phyloP scores from a whole-genome alignment of 371 early-diverging fungal species.

The Mortierella sp. region DNA sequence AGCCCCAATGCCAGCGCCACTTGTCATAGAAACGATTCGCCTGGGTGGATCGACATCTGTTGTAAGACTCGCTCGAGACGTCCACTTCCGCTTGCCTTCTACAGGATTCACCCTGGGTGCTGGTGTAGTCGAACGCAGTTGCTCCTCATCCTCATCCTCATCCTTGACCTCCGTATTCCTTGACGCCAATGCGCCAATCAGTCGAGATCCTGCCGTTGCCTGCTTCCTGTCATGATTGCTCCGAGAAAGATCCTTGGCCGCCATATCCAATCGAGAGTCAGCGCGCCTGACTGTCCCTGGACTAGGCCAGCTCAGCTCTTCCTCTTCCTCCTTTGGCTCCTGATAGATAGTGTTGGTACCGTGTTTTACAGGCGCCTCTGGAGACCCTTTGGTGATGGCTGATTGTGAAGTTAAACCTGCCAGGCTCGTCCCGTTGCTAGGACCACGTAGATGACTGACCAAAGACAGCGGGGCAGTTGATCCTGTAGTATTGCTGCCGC shows the following conservation, averaged over 20 bases:
- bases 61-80: background rate
- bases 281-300: slow-evolving; percentile 14
- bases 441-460: background rate
- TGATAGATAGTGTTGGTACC: background rate
- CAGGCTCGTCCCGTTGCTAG: background rate
- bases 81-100: background rate
- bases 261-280: slow-evolving; percentile 22
- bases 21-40: background rate
- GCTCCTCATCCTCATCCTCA: background rate
- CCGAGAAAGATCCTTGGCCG: slow-evolving; percentile 2
- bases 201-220: too few relatives aligned
- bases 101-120: background rate
- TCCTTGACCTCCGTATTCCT: background rate
- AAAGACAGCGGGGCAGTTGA: background rate
- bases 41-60: background rate
- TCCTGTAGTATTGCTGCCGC: background rate
- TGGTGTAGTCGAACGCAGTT: background rate
- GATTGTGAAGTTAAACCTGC: background rate
- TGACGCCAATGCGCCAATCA: background rate
- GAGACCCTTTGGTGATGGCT: background rate
- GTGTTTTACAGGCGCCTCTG: background rate
- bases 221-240: background rate
- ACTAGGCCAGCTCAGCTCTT: slow-evolving; percentile 24
- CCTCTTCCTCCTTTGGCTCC: background rate
- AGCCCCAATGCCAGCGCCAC: background rate